phyloP scores from a whole-genome alignment of 345 rosid genomes.

The Lepidium africanum region DNA sequence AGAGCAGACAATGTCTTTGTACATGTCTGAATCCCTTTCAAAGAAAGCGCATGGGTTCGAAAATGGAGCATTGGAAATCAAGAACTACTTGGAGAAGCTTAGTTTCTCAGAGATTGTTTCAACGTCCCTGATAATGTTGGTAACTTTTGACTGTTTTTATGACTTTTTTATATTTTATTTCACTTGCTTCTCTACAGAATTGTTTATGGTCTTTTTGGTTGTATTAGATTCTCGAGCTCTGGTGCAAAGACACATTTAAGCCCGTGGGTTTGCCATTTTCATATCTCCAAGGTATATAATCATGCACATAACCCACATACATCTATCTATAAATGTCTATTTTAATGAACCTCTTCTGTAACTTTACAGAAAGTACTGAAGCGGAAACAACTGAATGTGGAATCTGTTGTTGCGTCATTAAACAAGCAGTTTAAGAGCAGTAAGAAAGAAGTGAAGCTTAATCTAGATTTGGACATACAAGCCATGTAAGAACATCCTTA shows the following conservation, averaged over 20 bases:
- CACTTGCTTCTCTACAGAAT: slow-evolving; percentile 2
- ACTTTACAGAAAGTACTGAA: slow-evolving; percentile 49
- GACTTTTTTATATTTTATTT: not conserved
- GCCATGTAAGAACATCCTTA: slow-evolving; percentile 49
- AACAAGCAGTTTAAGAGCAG: slow-evolving; percentile 31
- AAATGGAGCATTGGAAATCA: slow-evolving; percentile 68
- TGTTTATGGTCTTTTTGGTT: slow-evolving; percentile 23
- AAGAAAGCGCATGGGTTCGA: slow-evolving; percentile 81
- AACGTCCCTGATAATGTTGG: slow-evolving; percentile 66
- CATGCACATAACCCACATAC: not conserved
- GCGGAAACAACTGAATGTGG: slow-evolving; percentile 44
- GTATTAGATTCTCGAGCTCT: slow-evolving; percentile 38
- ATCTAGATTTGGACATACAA: slow-evolving; percentile 34
- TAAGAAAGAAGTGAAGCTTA: slow-evolving; percentile 30
- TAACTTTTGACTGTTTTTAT: slow-evolving; percentile 1
- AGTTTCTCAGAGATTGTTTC: slow-evolving; percentile 65
- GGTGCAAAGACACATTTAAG: slow-evolving; percentile 26
- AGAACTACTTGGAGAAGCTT: slow-evolving; percentile 71
- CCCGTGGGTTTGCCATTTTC: slow-evolving; percentile 92
- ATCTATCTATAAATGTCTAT: not conserved
- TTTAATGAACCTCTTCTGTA: not conserved
- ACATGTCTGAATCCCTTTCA: slow-evolving; percentile 62
- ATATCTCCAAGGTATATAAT: slow-evolving; percentile 54
- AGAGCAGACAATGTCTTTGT: slow-evolving; percentile 57
- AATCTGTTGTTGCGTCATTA: slow-evolving; percentile 43